Conservation (phyloP, 495 filamentous ascomycete species). For the Trichoderma virens region DNA sequence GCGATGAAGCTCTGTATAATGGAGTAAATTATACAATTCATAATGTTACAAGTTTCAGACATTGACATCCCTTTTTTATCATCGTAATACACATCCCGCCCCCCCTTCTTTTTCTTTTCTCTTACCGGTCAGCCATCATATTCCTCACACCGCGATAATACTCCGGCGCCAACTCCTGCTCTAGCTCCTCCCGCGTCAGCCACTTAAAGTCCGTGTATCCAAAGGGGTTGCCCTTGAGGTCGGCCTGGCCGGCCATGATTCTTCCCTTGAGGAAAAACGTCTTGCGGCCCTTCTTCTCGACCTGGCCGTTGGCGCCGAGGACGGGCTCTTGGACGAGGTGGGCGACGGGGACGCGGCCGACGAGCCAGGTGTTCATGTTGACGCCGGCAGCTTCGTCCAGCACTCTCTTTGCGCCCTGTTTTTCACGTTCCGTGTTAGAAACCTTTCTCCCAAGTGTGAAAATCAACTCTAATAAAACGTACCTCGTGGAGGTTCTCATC, state of each 20-base stretch:
- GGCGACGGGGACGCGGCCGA: slow-evolving; percentile 82
- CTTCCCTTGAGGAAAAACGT: slow-evolving; percentile 91
- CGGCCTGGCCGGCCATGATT: slow-evolving; percentile 93
- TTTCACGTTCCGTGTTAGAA: neutral
- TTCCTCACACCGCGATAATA: slow-evolving; percentile 71
- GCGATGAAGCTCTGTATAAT: neutral
- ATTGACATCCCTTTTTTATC: neutral
- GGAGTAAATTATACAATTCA: neutral
- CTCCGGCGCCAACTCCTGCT: slow-evolving; percentile 47
- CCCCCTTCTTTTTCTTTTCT: neutral
- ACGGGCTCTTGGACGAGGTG: slow-evolving; percentile 53
- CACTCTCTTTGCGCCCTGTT: slow-evolving; percentile 72
- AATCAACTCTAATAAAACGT: slow-evolving; percentile 26
- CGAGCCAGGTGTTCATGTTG: slow-evolving; percentile 99
- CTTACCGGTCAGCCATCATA: slow-evolving; percentile 67
- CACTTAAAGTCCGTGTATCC: slow-evolving; percentile 80
- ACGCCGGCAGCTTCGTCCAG: slow-evolving; percentile 68
- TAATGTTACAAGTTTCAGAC: neutral
- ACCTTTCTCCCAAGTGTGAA: slow-evolving; percentile 14
- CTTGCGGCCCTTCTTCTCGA: slow-evolving; percentile 56
- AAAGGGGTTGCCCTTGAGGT: slow-evolving; percentile 63
- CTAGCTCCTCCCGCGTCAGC: slow-evolving; percentile 82
- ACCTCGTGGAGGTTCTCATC: slow-evolving; percentile 78
- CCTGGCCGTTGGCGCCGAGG: slow-evolving; percentile 26
- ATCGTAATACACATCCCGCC: neutral